A percentile compares a stretch with the other conserved stretches of the same genome.
phyloP scores from a whole-genome alignment of 805 yeast species.

The Ogataea zsoltii region DNA sequence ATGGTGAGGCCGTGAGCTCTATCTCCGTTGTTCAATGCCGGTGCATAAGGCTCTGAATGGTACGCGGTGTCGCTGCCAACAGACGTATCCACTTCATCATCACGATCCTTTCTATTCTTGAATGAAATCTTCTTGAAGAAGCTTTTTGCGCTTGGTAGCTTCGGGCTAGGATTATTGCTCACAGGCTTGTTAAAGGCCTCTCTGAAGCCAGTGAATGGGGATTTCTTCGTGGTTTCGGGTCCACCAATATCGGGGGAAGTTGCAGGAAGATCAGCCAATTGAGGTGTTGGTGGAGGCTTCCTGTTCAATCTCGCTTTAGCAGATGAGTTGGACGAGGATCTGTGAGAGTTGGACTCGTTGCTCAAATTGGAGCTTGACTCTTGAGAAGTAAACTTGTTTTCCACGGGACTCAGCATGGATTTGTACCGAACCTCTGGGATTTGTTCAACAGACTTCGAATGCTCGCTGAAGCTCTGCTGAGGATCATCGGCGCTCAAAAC shows the following conservation, averaged over 20 bases:
- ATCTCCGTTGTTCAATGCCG: constrained; percentile 6
- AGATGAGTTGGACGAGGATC: constrained; percentile 11
- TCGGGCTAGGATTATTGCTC: constrained; percentile 15
- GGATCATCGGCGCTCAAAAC: background rate
- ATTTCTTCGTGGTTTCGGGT: constrained; percentile 14
- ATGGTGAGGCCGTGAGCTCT: constrained; percentile 17
- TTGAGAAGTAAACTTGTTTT: background rate
- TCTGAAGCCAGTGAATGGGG: constrained; percentile 23
- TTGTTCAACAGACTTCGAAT: background rate
- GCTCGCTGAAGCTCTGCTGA: background rate
- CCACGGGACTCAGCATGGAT: constrained; percentile 7
- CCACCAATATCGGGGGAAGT: background rate
- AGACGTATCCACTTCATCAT: constrained; percentile 5
- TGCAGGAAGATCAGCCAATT: background rate
- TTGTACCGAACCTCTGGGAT: constrained; percentile 2
- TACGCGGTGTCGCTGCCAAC: constrained; percentile 7
- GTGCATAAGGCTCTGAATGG: constrained; percentile 10
- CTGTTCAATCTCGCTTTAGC: constrained; percentile 13
- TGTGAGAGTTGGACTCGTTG: background rate
- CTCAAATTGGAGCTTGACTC: background rate
- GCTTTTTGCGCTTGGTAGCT: constrained; percentile 20
- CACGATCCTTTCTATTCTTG: constrained; percentile 15
- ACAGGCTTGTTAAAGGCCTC: constrained; percentile 25
- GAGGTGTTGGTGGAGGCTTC: constrained; percentile 19
- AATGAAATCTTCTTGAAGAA: constrained; percentile 24